phyloP scores from a whole-genome alignment of 768 basidiomycete genomes.

The Fomitopsis serialis region DNA sequence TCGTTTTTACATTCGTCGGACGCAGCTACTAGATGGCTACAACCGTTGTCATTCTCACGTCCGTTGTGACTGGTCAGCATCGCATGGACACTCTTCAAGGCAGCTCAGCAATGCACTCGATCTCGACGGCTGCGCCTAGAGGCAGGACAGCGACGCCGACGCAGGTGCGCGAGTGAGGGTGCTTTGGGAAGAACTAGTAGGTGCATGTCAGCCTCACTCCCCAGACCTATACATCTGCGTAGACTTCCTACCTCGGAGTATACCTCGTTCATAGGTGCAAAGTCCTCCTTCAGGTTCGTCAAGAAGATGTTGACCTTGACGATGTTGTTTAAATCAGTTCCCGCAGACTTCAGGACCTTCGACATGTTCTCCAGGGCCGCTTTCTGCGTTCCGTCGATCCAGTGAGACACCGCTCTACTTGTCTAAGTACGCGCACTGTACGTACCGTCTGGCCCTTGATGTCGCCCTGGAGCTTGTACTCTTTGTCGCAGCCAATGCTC shows the following conservation, averaged over 20 bases:
- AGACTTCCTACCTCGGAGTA: slow-evolving; percentile 27
- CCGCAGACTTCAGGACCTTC: slow-evolving; percentile 32
- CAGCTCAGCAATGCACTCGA: slow-evolving; percentile 41
- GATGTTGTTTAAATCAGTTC: slow-evolving; percentile 30
- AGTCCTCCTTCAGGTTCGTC: slow-evolving; percentile 31
- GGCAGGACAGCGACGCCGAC: slow-evolving; percentile 51
- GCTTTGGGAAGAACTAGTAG: slow-evolving; percentile 41
- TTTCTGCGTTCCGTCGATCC: slow-evolving; percentile 18
- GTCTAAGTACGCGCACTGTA: not conserved
- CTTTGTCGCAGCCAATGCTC: slow-evolving; percentile 29
- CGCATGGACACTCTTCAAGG: not conserved
- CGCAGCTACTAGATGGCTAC: too few relatives aligned
- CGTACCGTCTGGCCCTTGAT: slow-evolving; percentile 32
- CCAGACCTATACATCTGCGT: not conserved
- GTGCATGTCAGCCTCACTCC: not conserved
- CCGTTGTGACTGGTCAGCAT: too few relatives aligned
- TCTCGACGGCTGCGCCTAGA: slow-evolving; percentile 49
- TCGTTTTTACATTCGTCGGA: too few relatives aligned
- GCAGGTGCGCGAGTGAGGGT: slow-evolving; percentile 53
- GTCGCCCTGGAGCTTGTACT: slow-evolving; percentile 30
- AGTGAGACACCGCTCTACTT: not conserved
- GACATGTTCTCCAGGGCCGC: slow-evolving; percentile 35
- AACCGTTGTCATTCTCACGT: too few relatives aligned
- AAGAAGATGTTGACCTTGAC: slow-evolving; percentile 39
- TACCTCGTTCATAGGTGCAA: slow-evolving; percentile 32